phyloP scores from a whole-genome alignment of 2,329 filamentous ascomycete species.

The Colletotrichum magnum region DNA sequence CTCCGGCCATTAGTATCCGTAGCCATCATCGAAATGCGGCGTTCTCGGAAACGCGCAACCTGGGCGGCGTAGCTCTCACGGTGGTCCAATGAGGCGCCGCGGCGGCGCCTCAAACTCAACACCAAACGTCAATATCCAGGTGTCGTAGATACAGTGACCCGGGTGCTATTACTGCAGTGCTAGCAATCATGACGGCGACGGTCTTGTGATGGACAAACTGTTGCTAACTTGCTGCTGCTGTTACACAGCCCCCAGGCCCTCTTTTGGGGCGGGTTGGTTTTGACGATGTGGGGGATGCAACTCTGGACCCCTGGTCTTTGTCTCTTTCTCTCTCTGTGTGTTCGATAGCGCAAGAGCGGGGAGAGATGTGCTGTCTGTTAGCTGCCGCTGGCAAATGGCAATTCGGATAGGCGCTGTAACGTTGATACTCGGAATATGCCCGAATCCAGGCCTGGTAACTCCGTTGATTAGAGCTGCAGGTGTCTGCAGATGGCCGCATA shows the following conservation, averaged over 20 bases:
- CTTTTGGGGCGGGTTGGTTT: conserved; percentile 1
- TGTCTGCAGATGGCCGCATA: conserved; percentile 21
- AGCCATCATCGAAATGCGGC: conserved; percentile 1
- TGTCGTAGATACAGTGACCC: conserved; percentile 33
- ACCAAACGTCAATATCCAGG: conserved; percentile 20
- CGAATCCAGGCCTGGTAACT: conserved; percentile 27
- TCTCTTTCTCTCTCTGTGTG: not conserved
- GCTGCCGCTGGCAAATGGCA: conserved; percentile 18
- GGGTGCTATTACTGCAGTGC: not conserved
- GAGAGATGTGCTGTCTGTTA: conserved; percentile 21
- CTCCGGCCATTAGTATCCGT: not conserved
- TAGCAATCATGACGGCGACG: conserved; percentile 4
- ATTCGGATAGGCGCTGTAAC: conserved; percentile 14
- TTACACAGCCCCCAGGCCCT: conserved; percentile 35
- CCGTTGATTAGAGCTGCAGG: conserved; percentile 23
- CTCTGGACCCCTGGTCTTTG: conserved; percentile 17
- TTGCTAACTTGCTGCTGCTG: not conserved
- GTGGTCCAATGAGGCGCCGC: conserved; percentile 26
- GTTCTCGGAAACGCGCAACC: conserved; percentile 14
- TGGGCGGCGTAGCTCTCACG: not conserved
- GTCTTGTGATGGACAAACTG: conserved; percentile 29
- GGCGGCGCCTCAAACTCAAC: conserved; percentile 5
- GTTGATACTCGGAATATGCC: conserved; percentile 37
- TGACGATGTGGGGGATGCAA: conserved; percentile 15
- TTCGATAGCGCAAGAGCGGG: conserved; percentile 33